Evolutionary conservation across 495 filamentous ascomycete species (phyloP).

Genomic region (Aspergillus kassunensis): DNA sequence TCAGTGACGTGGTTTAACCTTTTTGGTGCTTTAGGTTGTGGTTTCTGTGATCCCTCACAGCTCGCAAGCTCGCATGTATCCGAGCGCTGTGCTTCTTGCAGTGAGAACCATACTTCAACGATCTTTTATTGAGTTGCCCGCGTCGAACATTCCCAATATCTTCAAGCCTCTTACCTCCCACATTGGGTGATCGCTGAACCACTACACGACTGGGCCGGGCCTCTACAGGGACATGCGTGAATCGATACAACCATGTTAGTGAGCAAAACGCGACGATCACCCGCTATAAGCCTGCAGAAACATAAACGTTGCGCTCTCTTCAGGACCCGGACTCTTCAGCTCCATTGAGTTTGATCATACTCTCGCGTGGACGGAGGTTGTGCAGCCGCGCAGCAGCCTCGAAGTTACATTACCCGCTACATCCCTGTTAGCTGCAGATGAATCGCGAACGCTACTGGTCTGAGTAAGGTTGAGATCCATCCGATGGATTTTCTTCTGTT

Average conservation of each 20-base stretch:
- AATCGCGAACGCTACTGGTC: background rate
- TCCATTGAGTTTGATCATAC: constrained; percentile 3
- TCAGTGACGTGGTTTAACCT: too few relatives aligned
- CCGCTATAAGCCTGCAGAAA: background rate
- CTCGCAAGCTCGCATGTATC: too few relatives aligned
- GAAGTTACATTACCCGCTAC: constrained; percentile 10
- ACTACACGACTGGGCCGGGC: constrained; percentile 22
- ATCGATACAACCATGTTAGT: background rate
- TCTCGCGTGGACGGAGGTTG: constrained; percentile 13
- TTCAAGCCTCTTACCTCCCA: background rate
- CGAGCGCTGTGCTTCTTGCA: too few relatives aligned
- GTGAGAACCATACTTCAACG: too few relatives aligned
- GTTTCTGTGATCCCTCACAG: too few relatives aligned
- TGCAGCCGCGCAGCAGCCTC: constrained; percentile 15
- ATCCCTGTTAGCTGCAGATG: constrained; percentile 14
- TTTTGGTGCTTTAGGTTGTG: too few relatives aligned
- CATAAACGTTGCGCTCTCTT: constrained; percentile 1
- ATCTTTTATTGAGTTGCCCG: too few relatives aligned
- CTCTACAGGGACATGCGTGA: constrained; percentile 17
- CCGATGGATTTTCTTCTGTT: background rate
- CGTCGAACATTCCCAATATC: too few relatives aligned
- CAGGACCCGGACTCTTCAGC: background rate
- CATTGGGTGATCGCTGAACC: background rate
- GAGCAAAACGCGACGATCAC: constrained; percentile 1
- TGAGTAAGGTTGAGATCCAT: background rate